phyloP scores from a whole-genome alignment of 2,329 filamentous ascomycete genomes.

The Ophiocordyceps polyrhachis-furcata region DNA sequence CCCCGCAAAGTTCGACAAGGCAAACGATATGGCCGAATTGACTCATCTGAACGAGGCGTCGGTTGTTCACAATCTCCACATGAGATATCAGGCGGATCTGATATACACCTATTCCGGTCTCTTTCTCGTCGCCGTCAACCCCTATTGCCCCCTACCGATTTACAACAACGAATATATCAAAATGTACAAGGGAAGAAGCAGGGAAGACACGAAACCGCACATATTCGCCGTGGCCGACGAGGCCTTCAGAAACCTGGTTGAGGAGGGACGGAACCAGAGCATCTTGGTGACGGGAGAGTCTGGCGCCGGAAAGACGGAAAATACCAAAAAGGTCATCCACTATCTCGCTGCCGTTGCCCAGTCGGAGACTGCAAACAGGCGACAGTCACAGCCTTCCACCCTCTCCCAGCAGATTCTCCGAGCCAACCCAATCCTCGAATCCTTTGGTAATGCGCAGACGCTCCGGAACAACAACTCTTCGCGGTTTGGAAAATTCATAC shows the following conservation, averaged over 20 bases:
- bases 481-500: constrained; percentile 94
- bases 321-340: constrained; percentile 98
- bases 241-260: constrained; percentile 86
- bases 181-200: constrained; percentile 82
- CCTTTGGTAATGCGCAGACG: constrained; percentile 95
- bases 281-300: constrained; percentile 97
- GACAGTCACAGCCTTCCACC: constrained; percentile 50
- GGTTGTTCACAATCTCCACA: constrained; percentile 90
- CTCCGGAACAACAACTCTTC: constrained; percentile 98
- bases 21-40: constrained; percentile 96
- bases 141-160: constrained; percentile 85
- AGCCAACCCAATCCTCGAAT: constrained; percentile 92
- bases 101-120: constrained; percentile 98
- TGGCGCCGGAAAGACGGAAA: constrained; percentile 94
- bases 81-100: constrained; percentile 84
- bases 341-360: constrained; percentile 90
- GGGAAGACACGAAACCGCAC: constrained; percentile 91
- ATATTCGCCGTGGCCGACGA: constrained; percentile 97
- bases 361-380: constrained; percentile 50
- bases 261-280: constrained; percentile 90
- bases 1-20: constrained; percentile 97
- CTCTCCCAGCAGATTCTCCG: constrained; percentile 91
- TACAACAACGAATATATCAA: constrained; percentile 95
- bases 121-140: constrained; percentile 93
- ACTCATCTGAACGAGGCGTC: constrained; percentile 96